phyloP scores from a whole-genome alignment of 75 land plant species.

The Picea sitchensis region DNA sequence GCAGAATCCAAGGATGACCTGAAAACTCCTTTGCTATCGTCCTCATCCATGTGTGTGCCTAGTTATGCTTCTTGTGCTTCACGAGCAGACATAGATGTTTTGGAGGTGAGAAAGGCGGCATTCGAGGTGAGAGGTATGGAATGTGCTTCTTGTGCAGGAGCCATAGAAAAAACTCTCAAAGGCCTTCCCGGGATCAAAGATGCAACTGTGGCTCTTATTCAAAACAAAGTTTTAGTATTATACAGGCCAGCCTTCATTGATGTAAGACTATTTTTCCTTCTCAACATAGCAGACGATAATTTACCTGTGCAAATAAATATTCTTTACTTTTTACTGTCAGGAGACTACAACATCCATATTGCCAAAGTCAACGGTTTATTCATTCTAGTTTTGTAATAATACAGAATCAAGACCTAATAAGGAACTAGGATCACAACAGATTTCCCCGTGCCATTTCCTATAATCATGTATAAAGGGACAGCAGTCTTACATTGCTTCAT shows the following conservation, averaged over 20 bases:
- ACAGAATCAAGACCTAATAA: not conserved
- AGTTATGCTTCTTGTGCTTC: too few species aligned
- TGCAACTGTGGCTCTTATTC: constrained; percentile 71
- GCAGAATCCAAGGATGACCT: not conserved
- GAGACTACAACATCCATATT: not conserved
- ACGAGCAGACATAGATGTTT: not conserved
- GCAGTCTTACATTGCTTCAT: not conserved
- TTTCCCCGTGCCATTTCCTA: not conserved
- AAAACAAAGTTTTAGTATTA: constrained; percentile 66
- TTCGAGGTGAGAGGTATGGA: constrained; percentile 65
- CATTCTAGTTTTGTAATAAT: not conserved
- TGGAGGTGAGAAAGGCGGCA: constrained; percentile 20
- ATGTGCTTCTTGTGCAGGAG: constrained; percentile 82
- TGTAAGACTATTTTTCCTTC: constrained; percentile 32
- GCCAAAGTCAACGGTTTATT: not conserved
- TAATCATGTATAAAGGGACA: not conserved
- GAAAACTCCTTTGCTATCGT: not conserved
- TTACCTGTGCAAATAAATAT: too few species aligned
- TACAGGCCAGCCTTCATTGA: constrained; percentile 54
- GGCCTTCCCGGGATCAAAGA: constrained; percentile 65
- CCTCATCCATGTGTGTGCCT: too few species aligned
- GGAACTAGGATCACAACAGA: not conserved
- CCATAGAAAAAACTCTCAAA: constrained; percentile 71
- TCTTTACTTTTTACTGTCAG: not conserved
- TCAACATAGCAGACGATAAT: not conserved